Evolutionary conservation across 23 red algal species (phyloP), one percentile per base, ranked within the genome.

Genomic region (Chondrus crispus): DNA sequence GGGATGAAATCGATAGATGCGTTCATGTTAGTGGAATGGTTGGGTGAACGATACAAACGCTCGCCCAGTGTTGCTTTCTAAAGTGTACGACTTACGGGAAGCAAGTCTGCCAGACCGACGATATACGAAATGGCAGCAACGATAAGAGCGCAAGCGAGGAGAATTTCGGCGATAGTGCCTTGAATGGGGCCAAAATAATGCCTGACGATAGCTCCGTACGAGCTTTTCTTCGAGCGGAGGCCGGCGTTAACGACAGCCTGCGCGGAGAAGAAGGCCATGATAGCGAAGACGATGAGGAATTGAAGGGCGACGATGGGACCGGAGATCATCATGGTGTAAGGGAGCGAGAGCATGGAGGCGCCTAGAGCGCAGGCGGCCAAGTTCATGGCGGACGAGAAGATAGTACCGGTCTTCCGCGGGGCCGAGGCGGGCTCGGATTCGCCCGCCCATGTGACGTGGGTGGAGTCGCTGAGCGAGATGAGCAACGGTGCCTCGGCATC

Each of bases 121-220:
- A 96, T 88, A 71, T 96, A 96, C 36, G 75, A 85, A 63, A 96
- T 85, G 40, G 87, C 94, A 0, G 94, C 94, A 20, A 96, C 87
- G 30, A 78, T 86, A 37, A 96, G 87, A n/a, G 84, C 84, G 48
- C 77, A 41, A 10, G 81, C 66, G 28, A 96, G 85, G 46, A 91
- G 77, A 60, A 85, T 62, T 28, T 91, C 86, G 4, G 81, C 57
- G 35, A 85, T 57, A 18, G 64, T 57, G 46, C 94, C 89, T 32
- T 89, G 58, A n/a, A 52, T 12, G 42, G 51, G 24, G 8, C 94
- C 94, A 64, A 91, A 96, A 38, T 82, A 62, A 42, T 76, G 16
- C 41, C 82, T 69, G 45, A 96, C 68, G 64, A 96, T 96, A 57
- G 48, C 66, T 46, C 47, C 74, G 63, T 95, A 95, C 28, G 93